Evolutionary conservation across 2,329 filamentous ascomycete genomes (phyloP).

Genomic region (Colletotrichum melonis): DNA sequence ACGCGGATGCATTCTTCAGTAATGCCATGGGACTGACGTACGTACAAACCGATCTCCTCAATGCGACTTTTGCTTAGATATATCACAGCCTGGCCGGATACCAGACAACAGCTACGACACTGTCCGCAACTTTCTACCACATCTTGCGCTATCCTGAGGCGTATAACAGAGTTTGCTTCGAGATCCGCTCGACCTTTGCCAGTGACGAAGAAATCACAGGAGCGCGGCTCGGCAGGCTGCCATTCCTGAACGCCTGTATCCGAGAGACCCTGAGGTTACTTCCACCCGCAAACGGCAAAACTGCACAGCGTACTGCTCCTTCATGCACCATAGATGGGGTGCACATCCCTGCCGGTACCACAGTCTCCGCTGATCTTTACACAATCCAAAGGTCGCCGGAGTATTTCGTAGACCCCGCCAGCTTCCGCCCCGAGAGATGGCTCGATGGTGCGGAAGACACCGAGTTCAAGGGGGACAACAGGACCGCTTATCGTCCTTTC

Average conservation of each 20-base stretch:
- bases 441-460: not conserved
- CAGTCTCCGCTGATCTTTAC: not conserved
- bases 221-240: not conserved
- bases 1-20: not conserved
- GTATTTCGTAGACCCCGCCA: not conserved
- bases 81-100: not conserved
- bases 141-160: not conserved
- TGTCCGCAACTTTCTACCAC: not conserved
- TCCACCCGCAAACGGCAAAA: constrained; percentile 52
- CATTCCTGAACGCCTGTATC: constrained; percentile 54
- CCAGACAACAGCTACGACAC: not conserved
- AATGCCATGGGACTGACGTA: not conserved
- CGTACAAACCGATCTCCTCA: not conserved
- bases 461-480: not conserved
- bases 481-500: not conserved
- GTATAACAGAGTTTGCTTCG: not conserved
- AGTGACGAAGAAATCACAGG: not conserved
- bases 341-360: not conserved
- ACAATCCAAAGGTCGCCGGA: constrained; percentile 49
- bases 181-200: not conserved
- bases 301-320: not conserved
- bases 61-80: not conserved
- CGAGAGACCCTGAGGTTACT: constrained; percentile 66
- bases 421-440: not conserved
- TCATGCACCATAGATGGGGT: not conserved